Evolutionary conservation across 257 asterid species (phyloP).

Genomic region (Anisodus tanguticus): DNA sequence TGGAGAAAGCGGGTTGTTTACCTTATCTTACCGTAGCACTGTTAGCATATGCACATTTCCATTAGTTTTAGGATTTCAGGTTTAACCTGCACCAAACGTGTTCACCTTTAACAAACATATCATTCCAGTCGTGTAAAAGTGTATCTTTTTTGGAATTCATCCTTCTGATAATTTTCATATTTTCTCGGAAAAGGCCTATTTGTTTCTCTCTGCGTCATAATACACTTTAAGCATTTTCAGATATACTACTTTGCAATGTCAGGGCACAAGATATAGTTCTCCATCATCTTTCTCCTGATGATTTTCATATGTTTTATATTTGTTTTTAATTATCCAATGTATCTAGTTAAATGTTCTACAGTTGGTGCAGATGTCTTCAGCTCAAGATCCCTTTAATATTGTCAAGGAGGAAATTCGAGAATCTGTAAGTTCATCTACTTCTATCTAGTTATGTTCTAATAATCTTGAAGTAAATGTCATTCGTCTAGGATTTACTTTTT

Average conservation of each 20-base stretch:
- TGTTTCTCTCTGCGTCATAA: not conserved
- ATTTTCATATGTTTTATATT: not conserved
- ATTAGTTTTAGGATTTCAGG: not conserved
- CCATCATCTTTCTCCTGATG: not conserved
- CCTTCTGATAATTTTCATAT: not conserved
- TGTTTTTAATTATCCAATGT: not conserved
- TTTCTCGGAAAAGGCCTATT: not conserved
- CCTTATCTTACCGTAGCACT: not conserved
- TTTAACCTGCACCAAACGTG: not conserved
- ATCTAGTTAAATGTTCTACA: conserved; percentile 9
- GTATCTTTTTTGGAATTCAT: not conserved
- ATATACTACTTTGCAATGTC: conserved; percentile 3
- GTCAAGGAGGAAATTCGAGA: conserved; percentile 98
- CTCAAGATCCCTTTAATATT: conserved; percentile 94
- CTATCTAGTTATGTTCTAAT: not conserved
- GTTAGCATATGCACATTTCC: not conserved
- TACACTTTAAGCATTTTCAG: not conserved
- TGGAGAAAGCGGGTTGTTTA: not conserved
- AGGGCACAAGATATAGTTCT: not conserved
- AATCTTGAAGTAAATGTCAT: conserved; percentile 21
- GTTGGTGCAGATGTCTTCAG: conserved; percentile 69
- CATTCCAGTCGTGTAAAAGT: not conserved
- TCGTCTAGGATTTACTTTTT: not conserved
- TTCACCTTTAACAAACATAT: not conserved
- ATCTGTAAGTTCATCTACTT: conserved; percentile 60